Conservation (phyloP, 1,284 basidiomycete species). For the Omphalotus olearius region DNA sequence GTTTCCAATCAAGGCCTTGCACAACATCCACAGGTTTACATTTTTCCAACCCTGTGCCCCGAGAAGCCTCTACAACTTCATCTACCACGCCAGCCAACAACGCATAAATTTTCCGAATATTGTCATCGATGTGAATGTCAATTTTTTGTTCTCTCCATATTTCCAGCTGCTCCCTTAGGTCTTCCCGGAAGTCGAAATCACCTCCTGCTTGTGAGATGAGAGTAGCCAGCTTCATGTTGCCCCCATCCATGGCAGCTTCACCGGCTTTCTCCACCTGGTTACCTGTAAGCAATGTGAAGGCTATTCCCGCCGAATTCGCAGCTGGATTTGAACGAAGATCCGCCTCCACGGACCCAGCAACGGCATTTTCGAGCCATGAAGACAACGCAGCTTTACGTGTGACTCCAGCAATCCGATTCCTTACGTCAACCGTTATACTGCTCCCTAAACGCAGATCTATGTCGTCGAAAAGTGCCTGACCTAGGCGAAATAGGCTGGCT, state of each 20-base stretch:
- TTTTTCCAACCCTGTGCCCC: slow-evolving; percentile 42
- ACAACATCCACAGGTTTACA: slow-evolving; percentile 69
- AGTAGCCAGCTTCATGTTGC: slow-evolving; percentile 85
- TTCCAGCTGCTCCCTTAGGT: slow-evolving; percentile 75
- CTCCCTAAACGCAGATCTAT: slow-evolving; percentile 58
- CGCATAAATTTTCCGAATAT: slow-evolving; percentile 81
- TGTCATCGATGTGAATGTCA: slow-evolving; percentile 67
- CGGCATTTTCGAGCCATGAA: slow-evolving; percentile 79
- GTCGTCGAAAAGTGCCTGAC: slow-evolving; percentile 88
- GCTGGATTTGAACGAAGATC: slow-evolving; percentile 56
- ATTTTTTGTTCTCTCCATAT: slow-evolving; percentile 82
- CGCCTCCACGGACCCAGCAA: slow-evolving; percentile 71
- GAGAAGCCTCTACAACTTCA: slow-evolving; percentile 50
- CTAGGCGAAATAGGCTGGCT: slow-evolving; percentile 83
- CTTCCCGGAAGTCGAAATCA: slow-evolving; percentile 72
- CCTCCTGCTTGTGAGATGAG: slow-evolving; percentile 90
- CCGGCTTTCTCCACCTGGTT: slow-evolving; percentile 86
- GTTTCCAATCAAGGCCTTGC: slow-evolving; percentile 92
- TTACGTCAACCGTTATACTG: slow-evolving; percentile 51
- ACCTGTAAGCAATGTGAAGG: slow-evolving; percentile 80
- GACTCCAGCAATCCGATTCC: slow-evolving; percentile 56
- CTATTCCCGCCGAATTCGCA: slow-evolving; percentile 5
- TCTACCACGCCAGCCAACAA: slow-evolving; percentile 81
- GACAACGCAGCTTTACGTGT: slow-evolving; percentile 83
- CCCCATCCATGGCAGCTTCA: slow-evolving; percentile 69